phyloP scores from a whole-genome alignment of 1,284 basidiomycete genomes.

The Cystobasidiaceae sp. region DNA sequence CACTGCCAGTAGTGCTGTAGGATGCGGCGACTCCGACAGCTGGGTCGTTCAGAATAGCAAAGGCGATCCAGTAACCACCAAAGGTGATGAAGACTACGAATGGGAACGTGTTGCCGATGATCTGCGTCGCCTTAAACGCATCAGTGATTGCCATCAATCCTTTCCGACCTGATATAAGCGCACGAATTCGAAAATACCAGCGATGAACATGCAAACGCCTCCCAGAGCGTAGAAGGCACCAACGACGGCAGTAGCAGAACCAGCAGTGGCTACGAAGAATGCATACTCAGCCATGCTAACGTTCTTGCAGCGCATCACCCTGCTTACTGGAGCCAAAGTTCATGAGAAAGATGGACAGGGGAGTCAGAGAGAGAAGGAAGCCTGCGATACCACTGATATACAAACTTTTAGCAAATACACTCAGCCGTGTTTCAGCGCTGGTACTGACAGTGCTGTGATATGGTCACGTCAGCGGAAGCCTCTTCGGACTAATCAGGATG shows the following conservation, averaged over 20 bases:
- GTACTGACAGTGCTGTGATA: background rate
- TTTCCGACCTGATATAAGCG: background rate
- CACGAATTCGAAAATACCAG: constrained; percentile 30
- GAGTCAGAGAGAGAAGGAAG: background rate
- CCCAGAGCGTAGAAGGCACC: constrained; percentile 31
- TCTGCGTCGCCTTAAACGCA: background rate
- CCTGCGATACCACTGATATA: constrained; percentile 28
- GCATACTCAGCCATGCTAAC: background rate
- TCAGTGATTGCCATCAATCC: background rate
- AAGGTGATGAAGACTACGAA: constrained; percentile 40
- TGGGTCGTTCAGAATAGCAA: constrained; percentile 19
- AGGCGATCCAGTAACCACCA: constrained; percentile 29
- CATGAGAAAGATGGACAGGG: constrained; percentile 22
- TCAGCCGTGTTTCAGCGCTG: background rate
- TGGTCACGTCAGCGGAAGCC: background rate
- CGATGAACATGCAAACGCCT: constrained; percentile 32
- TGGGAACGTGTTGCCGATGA: constrained; percentile 35
- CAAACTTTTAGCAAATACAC: background rate
- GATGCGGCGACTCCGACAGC: constrained; percentile 17
- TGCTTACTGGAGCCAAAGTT: constrained; percentile 19
- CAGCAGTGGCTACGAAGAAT: constrained; percentile 7
- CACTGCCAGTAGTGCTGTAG: constrained; percentile 14
- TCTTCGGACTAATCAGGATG: constrained; percentile 4
- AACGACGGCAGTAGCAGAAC: background rate
- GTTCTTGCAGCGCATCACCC: background rate